phyloP scores from a whole-genome alignment of 257 asterid species.

The Solanum bukasovii region DNA sequence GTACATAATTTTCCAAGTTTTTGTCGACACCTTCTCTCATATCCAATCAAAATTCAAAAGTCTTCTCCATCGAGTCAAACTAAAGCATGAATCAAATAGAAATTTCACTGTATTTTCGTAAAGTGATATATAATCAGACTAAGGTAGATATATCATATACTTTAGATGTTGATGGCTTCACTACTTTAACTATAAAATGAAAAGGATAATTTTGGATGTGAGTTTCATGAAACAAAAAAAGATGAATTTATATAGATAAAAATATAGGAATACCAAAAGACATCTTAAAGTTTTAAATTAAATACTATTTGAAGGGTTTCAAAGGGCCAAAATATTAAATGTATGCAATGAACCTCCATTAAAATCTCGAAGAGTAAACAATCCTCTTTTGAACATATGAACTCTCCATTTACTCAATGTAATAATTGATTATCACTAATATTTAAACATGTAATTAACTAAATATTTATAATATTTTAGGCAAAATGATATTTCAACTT shows the following conservation, averaged over 20 bases:
- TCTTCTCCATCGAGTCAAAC: too few relatives aligned
- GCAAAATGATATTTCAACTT: too few relatives aligned
- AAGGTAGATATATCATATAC: background rate
- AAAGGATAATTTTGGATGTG: background rate
- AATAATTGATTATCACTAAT: background rate
- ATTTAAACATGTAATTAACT: background rate
- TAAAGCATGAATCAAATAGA: background rate
- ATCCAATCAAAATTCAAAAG: background rate
- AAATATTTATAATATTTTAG: too few relatives aligned
- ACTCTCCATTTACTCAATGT: background rate
- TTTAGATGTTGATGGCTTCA: background rate
- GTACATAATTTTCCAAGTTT: background rate
- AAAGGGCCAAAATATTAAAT: background rate
- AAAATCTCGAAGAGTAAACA: background rate
- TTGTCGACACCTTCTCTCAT: background rate
- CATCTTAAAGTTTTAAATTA: too few relatives aligned
- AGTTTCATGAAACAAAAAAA: background rate
- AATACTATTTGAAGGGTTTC: background rate
- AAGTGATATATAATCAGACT: background rate
- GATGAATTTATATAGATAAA: too few relatives aligned
- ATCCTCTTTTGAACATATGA: background rate
- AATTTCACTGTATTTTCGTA: too few relatives aligned
- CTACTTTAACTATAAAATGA: background rate
- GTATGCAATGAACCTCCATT: background rate
- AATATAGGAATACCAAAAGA: too few relatives aligned